Conservation (phyloP, 257 asterid genomes). For the Paraleonurus japonicus region DNA sequence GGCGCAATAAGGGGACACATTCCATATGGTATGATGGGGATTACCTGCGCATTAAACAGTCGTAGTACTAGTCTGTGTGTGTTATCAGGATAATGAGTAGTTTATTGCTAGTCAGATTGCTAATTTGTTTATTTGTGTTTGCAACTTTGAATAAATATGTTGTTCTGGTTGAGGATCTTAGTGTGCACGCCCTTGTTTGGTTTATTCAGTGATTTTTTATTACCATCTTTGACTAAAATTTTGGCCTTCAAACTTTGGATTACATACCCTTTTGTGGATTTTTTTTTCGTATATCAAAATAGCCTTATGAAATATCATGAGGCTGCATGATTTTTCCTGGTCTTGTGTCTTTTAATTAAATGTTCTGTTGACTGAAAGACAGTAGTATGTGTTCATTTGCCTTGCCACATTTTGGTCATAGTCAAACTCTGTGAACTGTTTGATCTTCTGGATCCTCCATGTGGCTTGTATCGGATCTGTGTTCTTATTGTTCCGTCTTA, state of each 20-base stretch:
- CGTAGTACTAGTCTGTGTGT: constrained; percentile 14
- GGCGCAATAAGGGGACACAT: constrained; percentile 43
- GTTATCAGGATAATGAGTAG: not conserved
- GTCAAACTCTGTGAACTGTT: not conserved
- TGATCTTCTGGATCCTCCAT: not conserved
- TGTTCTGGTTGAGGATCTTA: not conserved
- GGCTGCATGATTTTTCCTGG: not conserved
- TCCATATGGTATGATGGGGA: constrained; percentile 69
- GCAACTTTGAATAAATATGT: not conserved
- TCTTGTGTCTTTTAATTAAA: not conserved
- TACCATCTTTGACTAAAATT: not conserved
- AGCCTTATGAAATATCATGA: not conserved
- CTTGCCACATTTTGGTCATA: not conserved
- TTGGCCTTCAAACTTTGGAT: not conserved
- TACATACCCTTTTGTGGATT: not conserved
- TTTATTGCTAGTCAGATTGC: constrained; percentile 3
- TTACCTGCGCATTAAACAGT: constrained; percentile 34
- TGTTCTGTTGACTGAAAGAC: not conserved
- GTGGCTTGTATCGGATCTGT: not conserved
- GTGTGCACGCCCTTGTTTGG: not conserved
- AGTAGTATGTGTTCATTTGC: not conserved
- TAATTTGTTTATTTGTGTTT: constrained; percentile 16
- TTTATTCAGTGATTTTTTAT: not conserved
- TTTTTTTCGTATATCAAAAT: not conserved
- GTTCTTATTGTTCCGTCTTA: not conserved